Conservation (phyloP, 805 yeast genomes). For the Hyphopichia homilentoma region DNA sequence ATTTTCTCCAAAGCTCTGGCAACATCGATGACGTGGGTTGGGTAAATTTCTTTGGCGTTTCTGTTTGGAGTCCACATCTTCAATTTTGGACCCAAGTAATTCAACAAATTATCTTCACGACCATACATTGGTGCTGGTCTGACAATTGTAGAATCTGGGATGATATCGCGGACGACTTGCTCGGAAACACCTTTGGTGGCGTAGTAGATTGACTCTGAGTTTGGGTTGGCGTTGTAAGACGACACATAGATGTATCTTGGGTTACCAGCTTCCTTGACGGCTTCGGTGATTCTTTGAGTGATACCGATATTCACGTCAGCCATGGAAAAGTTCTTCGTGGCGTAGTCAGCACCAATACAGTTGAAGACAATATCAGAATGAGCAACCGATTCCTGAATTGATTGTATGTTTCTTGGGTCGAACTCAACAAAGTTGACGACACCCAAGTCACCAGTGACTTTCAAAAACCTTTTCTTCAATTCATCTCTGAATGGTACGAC, state of each 20-base stretch:
- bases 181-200: conserved; percentile 82
- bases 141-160: conserved; percentile 78
- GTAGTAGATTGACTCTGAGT: conserved; percentile 65
- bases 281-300: conserved; percentile 71
- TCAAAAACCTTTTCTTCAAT: conserved; percentile 69
- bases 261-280: conserved; percentile 64
- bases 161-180: conserved; percentile 58
- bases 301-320: conserved; percentile 81
- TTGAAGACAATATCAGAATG: conserved; percentile 82
- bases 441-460: conserved; percentile 83
- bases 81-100: conserved; percentile 51
- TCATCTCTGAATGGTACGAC: conserved; percentile 82
- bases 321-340: conserved; percentile 77
- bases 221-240: conserved; percentile 67
- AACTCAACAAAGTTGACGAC: conserved; percentile 81
- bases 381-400: conserved; percentile 73
- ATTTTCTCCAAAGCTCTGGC: conserved; percentile 75
- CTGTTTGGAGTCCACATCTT: conserved; percentile 65
- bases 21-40: conserved; percentile 75
- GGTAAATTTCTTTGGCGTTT: conserved; percentile 59
- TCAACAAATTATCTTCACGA: conserved; percentile 65
- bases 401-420: conserved; percentile 72
- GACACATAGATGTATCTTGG: conserved; percentile 78
- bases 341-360: conserved; percentile 70
- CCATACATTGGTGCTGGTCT: conserved; percentile 84